These are phyloP conservation scores for Globisporangium carolinianum DNA, from an alignment of 352 stramenopile species.

Conservation along the genomic window DNA sequence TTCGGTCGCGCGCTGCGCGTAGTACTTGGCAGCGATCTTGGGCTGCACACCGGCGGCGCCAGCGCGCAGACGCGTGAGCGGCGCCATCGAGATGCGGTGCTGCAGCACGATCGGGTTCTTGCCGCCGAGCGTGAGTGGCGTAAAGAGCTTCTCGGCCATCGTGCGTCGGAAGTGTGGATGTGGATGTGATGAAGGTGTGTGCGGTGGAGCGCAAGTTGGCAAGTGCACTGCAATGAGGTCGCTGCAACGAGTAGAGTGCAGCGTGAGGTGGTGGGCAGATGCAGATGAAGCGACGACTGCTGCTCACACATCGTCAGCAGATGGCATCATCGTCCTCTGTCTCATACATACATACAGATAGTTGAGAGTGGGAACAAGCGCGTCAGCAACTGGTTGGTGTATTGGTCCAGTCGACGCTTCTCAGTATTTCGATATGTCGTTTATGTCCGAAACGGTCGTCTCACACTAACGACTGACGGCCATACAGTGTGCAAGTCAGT, in stretches of 20 bases:
- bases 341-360: not conserved
- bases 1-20: constrained; percentile 24
- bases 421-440: not conserved
- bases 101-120: constrained; percentile 23
- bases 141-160: constrained; percentile 19
- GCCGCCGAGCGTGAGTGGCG: constrained; percentile 18
- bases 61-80: constrained; percentile 22
- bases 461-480: not conserved
- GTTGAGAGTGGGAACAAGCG: not conserved
- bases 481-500: not conserved
- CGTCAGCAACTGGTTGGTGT: not conserved
- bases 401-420: no score
- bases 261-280: no score
- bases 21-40: constrained; percentile 24
- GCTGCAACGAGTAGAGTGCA: not conserved
- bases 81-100: constrained; percentile 39
- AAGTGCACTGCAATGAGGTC: not conserved
- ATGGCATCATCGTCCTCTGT: not conserved
- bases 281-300: no score
- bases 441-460: not conserved
- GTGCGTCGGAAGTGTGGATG: not conserved
- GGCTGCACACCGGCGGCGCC: constrained; percentile 13
- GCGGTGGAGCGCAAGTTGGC: constrained; percentile 1
- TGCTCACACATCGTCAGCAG: no score
- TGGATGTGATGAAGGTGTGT: not conserved